Percentiles rank a stretch among this genome's conserved stretches.
phyloP scores from a whole-genome alignment of 768 basidiomycete species.

The Collybia sp. region DNA sequence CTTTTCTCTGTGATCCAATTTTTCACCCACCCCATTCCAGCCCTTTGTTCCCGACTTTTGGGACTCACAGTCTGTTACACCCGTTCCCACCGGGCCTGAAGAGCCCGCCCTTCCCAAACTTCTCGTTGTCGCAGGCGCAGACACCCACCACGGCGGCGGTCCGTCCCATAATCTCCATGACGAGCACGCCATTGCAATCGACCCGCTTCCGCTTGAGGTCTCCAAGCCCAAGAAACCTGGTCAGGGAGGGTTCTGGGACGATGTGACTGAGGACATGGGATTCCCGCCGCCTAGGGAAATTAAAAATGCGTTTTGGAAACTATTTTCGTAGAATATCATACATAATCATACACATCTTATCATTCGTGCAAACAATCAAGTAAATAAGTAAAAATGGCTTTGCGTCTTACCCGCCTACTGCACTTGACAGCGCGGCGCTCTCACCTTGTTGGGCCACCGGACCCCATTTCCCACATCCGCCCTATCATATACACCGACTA shows the following conservation, averaged over 20 bases:
- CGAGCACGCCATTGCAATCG: conserved; percentile 8
- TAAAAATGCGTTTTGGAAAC: conserved; percentile 23
- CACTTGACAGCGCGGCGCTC: conserved; percentile 6
- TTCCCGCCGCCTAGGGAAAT: conserved; percentile 30
- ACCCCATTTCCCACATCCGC: conserved; percentile 76
- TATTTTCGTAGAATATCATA: conserved; percentile 28
- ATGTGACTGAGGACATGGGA: conserved; percentile 41
- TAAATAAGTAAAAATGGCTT: background rate
- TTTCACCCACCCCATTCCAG: conserved; percentile 16
- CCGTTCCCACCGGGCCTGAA: conserved; percentile 5
- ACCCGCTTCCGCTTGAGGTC: conserved; percentile 8
- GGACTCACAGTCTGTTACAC: conserved; percentile 23
- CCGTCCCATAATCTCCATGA: conserved; percentile 31
- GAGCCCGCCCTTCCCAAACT: conserved; percentile 34
- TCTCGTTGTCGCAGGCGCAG: conserved; percentile 37
- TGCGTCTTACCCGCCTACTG: conserved; percentile 21
- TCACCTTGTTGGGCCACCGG: conserved; percentile 61
- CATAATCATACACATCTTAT: conserved; percentile 29
- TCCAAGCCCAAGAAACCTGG: conserved; percentile 5
- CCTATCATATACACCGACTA: conserved; percentile 70
- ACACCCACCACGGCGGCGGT: conserved; percentile 30
- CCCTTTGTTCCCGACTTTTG: conserved; percentile 44
- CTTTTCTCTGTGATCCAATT: conserved; percentile 1
- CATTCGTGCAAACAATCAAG: too few relatives aligned
- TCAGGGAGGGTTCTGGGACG: conserved; percentile 35